Percentiles rank a stretch among this genome's conserved stretches.
phyloP scores from a whole-genome alignment of 441 rosid species.

The Biscutella auriculata region DNA sequence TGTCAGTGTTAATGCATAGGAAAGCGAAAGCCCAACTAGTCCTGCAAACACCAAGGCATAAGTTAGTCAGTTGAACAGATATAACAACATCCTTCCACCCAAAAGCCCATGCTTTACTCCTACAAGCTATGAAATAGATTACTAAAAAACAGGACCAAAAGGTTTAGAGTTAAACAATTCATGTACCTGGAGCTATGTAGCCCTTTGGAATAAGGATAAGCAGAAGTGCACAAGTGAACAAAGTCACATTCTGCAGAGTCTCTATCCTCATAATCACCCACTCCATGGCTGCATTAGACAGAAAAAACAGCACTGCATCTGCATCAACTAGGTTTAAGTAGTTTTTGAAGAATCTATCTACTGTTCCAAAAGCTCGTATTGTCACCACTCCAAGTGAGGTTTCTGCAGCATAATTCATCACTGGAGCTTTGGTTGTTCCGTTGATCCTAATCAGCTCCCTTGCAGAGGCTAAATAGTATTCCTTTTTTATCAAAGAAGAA shows the following conservation, averaged over 20 bases:
- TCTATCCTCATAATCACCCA: conserved; percentile 75
- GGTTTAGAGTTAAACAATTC: background rate
- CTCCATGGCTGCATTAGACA: conserved; percentile 58
- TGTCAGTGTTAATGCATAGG: conserved; percentile 61
- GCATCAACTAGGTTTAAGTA: conserved; percentile 51
- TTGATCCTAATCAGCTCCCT: conserved; percentile 73
- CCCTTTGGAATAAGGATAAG: conserved; percentile 60
- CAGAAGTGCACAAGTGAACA: conserved; percentile 66
- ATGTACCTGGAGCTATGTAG: conserved; percentile 49
- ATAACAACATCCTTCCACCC: background rate
- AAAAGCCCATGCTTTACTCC: background rate
- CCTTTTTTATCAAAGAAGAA: conserved; percentile 25
- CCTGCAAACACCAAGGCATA: conserved; percentile 33
- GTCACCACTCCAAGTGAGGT: conserved; percentile 73
- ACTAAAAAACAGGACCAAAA: too few relatives aligned
- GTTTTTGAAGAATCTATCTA: conserved; percentile 48
- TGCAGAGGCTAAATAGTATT: conserved; percentile 63
- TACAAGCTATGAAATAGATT: background rate
- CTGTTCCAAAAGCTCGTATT: conserved; percentile 64
- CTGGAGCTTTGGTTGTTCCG: conserved; percentile 87
- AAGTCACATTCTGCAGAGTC: conserved; percentile 50
- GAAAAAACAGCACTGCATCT: conserved; percentile 67
- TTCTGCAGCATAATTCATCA: conserved; percentile 73
- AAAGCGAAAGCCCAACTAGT: conserved; percentile 78
- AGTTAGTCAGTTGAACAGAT: background rate